Evolutionary conservation across 441 rosid genomes (phyloP), one percentile per base, ranked within the genome.

Genomic region (Theobroma grandiflorum): DNA sequence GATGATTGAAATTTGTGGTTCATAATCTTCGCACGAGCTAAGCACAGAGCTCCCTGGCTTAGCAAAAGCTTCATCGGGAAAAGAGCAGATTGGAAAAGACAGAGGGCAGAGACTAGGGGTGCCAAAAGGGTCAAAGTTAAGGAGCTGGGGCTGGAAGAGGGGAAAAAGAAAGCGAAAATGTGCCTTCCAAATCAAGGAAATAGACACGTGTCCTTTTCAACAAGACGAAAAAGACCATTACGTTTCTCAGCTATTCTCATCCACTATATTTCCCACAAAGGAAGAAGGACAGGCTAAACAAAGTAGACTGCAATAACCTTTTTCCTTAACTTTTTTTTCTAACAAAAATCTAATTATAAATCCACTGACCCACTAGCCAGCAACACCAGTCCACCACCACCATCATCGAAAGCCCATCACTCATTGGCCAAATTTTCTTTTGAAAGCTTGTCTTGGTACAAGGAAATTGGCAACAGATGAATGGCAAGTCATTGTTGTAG

Each of bases 171-270:
- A 42, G 26, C 18, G 11, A 18, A 66, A 73, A 74, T 64, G 31
- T 37, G 18, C 55, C 37, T n/a, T 43, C 49, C 69, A 16, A 78
- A 42, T n/a, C 40, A 4, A 72, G 68, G 10, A 45, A 59, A 79
- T 26, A 49, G 78, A 85, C 84, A 76, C 81, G 76, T 72, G 63
- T 75, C 37, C 35, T 8, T 12, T 33, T 35, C 52, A 26, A 50
- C 42, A 62, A 49, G 43, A 58, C 43, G 37, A 67, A 67, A 70
- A 79, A 52, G 3, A 53, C 57, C 55, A 4, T 73, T 50, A 52
- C 79, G 71, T 37, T 49, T 55, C 64, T 74, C 1, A 52, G 26
- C 52, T 31, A 37, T 50, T 78, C 76, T 58, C 76, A 81, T 79
- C 83, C 84, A 65, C 59, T 66, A 42, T 12, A 64, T 8, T 26